Conservation (phyloP, 2,329 filamentous ascomycete genomes). For the Trichoderma harzianum region DNA sequence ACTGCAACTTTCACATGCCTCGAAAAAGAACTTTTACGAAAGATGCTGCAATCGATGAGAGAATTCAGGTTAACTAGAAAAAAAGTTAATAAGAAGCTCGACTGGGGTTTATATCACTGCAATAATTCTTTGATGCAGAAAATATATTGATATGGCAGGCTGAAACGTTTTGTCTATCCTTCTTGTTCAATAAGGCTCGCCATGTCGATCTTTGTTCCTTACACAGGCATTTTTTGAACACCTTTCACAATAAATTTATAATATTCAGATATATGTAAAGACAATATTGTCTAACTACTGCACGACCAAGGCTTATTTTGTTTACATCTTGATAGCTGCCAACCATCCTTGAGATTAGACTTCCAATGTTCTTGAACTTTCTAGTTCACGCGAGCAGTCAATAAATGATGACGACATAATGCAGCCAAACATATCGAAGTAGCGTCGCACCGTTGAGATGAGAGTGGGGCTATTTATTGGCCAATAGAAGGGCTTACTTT, state of each 20-base stretch:
- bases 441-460: not conserved
- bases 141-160: not conserved
- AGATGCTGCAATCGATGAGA: not conserved
- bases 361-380: not conserved
- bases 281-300: not conserved
- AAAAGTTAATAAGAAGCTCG: not conserved
- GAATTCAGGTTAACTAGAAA: not conserved
- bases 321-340: not conserved
- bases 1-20: not conserved
- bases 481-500: not conserved
- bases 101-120: not conserved
- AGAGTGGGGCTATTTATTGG: not conserved
- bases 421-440: not conserved
- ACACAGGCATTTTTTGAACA: not conserved
- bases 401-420: conserved; percentile 2
- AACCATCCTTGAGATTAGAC: not conserved
- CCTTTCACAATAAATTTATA: not conserved
- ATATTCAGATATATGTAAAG: not conserved
- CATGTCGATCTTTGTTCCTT: not conserved
- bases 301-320: not conserved
- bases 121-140: not conserved
- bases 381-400: not conserved
- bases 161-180: not conserved
- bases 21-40: not conserved
- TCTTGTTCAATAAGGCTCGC: not conserved